phyloP scores from a whole-genome alignment of 345 rosid species.

The Arabis alpina region DNA sequence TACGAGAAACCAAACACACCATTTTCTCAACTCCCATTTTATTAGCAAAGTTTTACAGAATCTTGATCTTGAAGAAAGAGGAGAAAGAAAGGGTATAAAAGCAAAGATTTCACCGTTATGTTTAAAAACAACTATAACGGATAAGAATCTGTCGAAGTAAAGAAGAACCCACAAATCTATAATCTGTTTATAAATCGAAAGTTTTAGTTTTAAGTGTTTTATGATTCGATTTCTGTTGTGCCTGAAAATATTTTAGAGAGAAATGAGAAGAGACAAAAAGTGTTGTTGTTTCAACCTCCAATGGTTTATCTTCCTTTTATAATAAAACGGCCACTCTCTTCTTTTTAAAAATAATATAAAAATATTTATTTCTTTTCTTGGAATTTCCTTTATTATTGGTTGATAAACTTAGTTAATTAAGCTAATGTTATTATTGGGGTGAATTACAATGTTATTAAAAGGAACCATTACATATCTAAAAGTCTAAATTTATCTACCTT shows the following conservation, averaged over 20 bases:
- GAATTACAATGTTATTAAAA: conserved; percentile 21
- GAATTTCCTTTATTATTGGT: too few relatives aligned
- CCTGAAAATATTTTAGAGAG: conserved; percentile 39
- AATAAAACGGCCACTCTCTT: conserved; percentile 37
- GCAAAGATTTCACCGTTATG: conserved; percentile 16
- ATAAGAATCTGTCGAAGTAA: conserved; percentile 32
- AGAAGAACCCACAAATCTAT: conserved; percentile 8
- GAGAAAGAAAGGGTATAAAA: too few relatives aligned
- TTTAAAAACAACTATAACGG: conserved; percentile 26
- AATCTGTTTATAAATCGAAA: conserved; percentile 26
- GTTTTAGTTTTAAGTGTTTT: conserved; percentile 29
- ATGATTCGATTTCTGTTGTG: conserved; percentile 32
- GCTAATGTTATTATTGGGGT: neutral
- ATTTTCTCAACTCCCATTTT: conserved; percentile 44
- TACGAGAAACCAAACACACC: conserved; percentile 71
- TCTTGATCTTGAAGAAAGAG: neutral
- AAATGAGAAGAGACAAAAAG: conserved; percentile 39
- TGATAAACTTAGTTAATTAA: conserved; percentile 17
- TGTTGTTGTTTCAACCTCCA: conserved; percentile 39
- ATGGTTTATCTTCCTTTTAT: conserved; percentile 43
- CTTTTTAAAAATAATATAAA: too few relatives aligned
- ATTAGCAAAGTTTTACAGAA: neutral
- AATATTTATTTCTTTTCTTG: conserved; percentile 20
- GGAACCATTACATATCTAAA: conserved; percentile 12
- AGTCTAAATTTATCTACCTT: conserved; percentile 28